Conservation (phyloP, 331 rosid genomes). For the Quercus lobata region DNA sequence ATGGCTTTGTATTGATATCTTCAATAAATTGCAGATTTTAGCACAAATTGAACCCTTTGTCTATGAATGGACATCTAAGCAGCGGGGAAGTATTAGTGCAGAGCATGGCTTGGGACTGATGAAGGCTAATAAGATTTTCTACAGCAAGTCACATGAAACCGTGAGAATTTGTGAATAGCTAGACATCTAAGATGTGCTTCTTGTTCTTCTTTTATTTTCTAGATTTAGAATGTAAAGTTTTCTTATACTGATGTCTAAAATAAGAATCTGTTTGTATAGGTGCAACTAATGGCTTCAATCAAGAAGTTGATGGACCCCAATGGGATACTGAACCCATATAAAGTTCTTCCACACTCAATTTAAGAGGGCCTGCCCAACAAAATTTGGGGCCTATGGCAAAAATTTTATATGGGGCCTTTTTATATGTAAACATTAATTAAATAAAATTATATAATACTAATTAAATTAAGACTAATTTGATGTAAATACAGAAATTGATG, state of each 20-base stretch:
- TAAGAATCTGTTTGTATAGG: slow-evolving; percentile 45
- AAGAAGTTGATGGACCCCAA: slow-evolving; percentile 86
- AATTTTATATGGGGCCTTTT: no score
- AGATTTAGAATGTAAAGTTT: not conserved
- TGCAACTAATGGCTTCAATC: slow-evolving; percentile 74
- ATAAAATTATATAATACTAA: no score
- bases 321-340: slow-evolving; percentile 90
- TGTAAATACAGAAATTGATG: no score
- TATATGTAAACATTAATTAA: no score
- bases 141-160: slow-evolving; percentile 64
- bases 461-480: no score
- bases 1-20: slow-evolving; percentile 1
- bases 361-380: no score
- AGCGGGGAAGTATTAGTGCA: slow-evolving; percentile 84
- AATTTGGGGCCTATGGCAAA: no score
- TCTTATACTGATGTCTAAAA: slow-evolving; percentile 10
- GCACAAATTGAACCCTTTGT: slow-evolving; percentile 88
- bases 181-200: not conserved
- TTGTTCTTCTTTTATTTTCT: not conserved
- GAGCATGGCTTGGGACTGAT: slow-evolving; percentile 92
- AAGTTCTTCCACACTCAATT: slow-evolving; percentile 73
- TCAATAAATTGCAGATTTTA: slow-evolving; percentile 48
- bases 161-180: slow-evolving; percentile 40
- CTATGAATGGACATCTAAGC: slow-evolving; percentile 90
- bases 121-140: slow-evolving; percentile 83